These are phyloP conservation scores for Solanum phureja DNA, from an alignment of 257 asterid species.

Conservation along the genomic window DNA sequence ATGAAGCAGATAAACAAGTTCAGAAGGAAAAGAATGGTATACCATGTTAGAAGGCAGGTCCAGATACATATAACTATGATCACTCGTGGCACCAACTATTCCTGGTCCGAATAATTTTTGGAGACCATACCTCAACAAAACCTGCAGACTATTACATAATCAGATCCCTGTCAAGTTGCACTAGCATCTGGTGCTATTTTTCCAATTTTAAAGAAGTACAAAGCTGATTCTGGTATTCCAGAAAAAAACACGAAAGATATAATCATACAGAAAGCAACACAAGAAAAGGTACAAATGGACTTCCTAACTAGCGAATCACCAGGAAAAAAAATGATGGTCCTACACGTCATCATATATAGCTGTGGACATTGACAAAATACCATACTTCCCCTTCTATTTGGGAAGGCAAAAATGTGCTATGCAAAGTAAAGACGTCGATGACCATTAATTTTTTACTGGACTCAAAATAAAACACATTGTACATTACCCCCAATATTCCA, in stretches of 20 bases:
- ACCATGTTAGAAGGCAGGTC: constrained; percentile 96
- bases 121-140: constrained; percentile 54
- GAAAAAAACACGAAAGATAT: background rate
- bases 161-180: background rate
- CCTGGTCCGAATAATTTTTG: constrained; percentile 72
- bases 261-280: background rate
- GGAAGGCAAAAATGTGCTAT: background rate
- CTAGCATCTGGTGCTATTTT: background rate
- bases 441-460: background rate
- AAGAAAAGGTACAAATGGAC: background rate
- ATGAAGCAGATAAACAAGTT: background rate
- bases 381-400: background rate
- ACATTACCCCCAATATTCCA: constrained; percentile 60
- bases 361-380: background rate
- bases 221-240: background rate
- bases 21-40: constrained; percentile 13
- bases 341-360: background rate
- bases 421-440: background rate
- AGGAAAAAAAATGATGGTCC: background rate
- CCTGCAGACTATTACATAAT: constrained; percentile 26
- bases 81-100: constrained; percentile 66
- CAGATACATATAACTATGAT: constrained; percentile 59
- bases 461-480: background rate
- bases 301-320: background rate
- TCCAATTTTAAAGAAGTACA: background rate